Conservation (phyloP, 2,329 filamentous ascomycete species). For the Trichoderma sp. region DNA sequence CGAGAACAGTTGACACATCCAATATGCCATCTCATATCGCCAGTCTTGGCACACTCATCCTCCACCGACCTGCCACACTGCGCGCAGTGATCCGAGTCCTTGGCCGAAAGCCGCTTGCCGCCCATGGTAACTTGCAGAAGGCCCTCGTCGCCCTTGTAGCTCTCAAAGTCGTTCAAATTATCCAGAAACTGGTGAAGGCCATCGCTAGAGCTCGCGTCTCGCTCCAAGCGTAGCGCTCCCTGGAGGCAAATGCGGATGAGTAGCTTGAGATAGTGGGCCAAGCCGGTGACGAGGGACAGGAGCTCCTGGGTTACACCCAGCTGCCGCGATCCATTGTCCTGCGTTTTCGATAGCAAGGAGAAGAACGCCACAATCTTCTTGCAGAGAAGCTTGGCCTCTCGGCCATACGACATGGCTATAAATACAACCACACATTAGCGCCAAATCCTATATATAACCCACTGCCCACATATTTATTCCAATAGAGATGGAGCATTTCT, state of each 20-base stretch:
- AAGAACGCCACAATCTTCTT: slow-evolving; percentile 99
- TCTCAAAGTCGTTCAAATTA: slow-evolving; percentile 80
- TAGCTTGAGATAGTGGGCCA: slow-evolving; percentile 96
- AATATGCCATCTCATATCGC: slow-evolving; percentile 79
- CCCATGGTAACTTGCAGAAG: slow-evolving; percentile 64
- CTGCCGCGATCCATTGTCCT: slow-evolving; percentile 85
- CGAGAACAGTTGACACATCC: slow-evolving; percentile 75
- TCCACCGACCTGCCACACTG: slow-evolving; percentile 85
- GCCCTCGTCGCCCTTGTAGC: slow-evolving; percentile 68
- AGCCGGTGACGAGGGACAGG: slow-evolving; percentile 92
- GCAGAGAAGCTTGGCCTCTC: slow-evolving; percentile 98
- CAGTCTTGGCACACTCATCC: slow-evolving; percentile 80
- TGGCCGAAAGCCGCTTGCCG: slow-evolving; percentile 65
- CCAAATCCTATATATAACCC: neutral
- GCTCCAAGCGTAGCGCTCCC: slow-evolving; percentile 85
- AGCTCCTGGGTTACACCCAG: slow-evolving; percentile 96
- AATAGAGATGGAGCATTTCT: neutral
- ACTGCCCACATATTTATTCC: neutral
- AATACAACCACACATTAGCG: neutral
- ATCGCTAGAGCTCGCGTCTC: slow-evolving; percentile 71
- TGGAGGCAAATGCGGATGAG: slow-evolving; percentile 96
- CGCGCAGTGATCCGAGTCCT: slow-evolving; percentile 80
- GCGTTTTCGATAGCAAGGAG: slow-evolving; percentile 87
- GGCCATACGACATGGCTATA: slow-evolving; percentile 79
- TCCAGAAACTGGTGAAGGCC: slow-evolving; percentile 81